Evolutionary conservation across 2,329 filamentous ascomycete genomes (phyloP).

Genomic region (Xylariales sp.): DNA sequence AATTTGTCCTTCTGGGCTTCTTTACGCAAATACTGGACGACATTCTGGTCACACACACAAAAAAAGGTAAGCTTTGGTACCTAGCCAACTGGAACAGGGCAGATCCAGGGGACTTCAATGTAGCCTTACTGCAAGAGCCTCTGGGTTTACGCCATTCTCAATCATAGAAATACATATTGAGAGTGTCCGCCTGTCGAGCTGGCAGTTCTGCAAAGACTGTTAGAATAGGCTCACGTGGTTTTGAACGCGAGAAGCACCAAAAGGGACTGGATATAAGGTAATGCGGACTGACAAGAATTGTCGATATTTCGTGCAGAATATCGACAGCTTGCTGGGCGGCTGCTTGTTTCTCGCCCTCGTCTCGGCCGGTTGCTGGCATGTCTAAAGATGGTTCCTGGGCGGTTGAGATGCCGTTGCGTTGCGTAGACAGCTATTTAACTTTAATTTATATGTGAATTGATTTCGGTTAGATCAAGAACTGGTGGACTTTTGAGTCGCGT

Average conservation of each 20-base stretch:
- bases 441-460: too few relatives aligned
- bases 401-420: too few relatives aligned
- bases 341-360: conserved; percentile 62
- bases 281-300: conserved; percentile 67
- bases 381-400: too few relatives aligned
- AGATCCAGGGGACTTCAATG: neutral
- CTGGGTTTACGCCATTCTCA: conserved; percentile 94
- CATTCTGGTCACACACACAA: conserved; percentile 36
- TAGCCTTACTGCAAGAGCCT: conserved; percentile 88
- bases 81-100: conserved; percentile 4
- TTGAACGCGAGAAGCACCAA: neutral
- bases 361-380: conserved; percentile 33
- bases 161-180: conserved; percentile 96
- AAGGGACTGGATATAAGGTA: neutral
- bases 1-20: conserved; percentile 49
- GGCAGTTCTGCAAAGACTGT: conserved; percentile 66
- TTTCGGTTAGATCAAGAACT: too few relatives aligned
- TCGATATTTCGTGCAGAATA: conserved; percentile 80
- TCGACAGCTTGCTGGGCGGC: conserved; percentile 80
- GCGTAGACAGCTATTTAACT: too few relatives aligned
- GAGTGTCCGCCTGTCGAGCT: conserved; percentile 83
- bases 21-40: conserved; percentile 56
- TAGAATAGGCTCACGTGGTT: neutral
- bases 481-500: neutral
- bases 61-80: neutral